Evolutionary conservation across 306 rosid genomes (phyloP), one percentile per base, ranked within the genome.

Genomic region (Vigna mungo): DNA sequence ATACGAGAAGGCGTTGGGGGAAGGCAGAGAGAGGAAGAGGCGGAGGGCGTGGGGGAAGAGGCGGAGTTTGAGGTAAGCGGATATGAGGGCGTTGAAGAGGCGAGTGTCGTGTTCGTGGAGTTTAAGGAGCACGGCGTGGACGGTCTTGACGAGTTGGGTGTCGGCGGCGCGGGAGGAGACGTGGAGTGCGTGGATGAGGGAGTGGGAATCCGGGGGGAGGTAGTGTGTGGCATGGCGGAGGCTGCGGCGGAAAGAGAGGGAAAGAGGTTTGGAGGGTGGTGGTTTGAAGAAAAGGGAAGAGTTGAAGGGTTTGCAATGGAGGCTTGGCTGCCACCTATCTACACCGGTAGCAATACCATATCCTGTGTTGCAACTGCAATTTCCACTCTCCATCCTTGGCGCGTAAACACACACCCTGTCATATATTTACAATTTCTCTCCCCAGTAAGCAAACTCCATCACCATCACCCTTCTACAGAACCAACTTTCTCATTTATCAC

Each of bases 1-100:
- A 76, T 78, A 90, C 15, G 96, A 87, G 70, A 87, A 87, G 7
- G 90, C 84, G 79, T 80, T 84, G 7, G 93, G 95, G 72, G 77
- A 74, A 8, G 86, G 37, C 60, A 91, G 90, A 23, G 83, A 78
- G 65, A 60, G 64, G 63, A 94, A 90, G 13, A 88, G 80, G 53
- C 55, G 53, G 55, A 78, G 65, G 12, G 98, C 98, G 46, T 91
- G 84, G 39, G 80, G 44, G 17, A 87, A 73, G 61, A 94, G 86
- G 16, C 85, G 82, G 49, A 88, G 79, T 63, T 78, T 85, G 80
- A 90, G 48, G 72, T 94, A 92, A 3, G 96, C 73, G 21, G 90
- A 48, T 75, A 91, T 68, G 52, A 93, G 86, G 48, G 90, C 85
- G 72, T 81, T 89, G 51, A 59, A 61, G 78, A 88, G 84, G 58